Percentiles rank a stretch among this genome's conserved stretches.
phyloP scores from a whole-genome alignment of 2,329 filamentous ascomycete genomes.

The Colletotrichum sp. region DNA sequence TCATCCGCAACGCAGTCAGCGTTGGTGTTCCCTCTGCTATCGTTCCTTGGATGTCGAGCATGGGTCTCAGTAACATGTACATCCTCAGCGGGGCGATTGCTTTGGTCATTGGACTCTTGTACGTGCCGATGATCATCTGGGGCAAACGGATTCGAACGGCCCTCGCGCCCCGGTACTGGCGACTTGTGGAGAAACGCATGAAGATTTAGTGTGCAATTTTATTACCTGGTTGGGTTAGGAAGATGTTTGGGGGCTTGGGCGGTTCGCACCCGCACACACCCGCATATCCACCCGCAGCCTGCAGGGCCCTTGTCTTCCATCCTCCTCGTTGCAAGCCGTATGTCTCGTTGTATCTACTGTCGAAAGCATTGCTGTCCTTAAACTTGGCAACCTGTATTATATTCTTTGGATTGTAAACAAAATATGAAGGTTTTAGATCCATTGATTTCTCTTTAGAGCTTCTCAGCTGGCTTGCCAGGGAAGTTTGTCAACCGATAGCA shows the following conservation, averaged over 20 bases:
- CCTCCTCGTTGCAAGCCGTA: not conserved
- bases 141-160: slow-evolving; percentile 31
- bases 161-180: slow-evolving; percentile 8
- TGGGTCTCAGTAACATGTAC: slow-evolving; percentile 34
- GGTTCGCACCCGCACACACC: not conserved
- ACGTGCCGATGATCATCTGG: slow-evolving; percentile 34
- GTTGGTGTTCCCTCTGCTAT: slow-evolving; percentile 33
- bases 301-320: not conserved
- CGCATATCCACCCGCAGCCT: too few species aligned
- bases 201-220: not conserved
- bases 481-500: slow-evolving; percentile 28
- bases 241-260: not conserved
- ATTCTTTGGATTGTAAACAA: not conserved
- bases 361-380: not conserved
- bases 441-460: not conserved
- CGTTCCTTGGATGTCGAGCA: slow-evolving; percentile 32
- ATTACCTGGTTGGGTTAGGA: not conserved
- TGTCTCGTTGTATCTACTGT: not conserved
- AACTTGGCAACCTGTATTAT: not conserved
- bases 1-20: slow-evolving; percentile 33
- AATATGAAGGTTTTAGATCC: not conserved
- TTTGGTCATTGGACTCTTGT: slow-evolving; percentile 26
- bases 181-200: slow-evolving; percentile 11
- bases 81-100: slow-evolving; percentile 28
- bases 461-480: slow-evolving; percentile 7